Evolutionary conservation across 331 rosid genomes (phyloP), one percentile per base, ranked within the genome.

Genomic region (Malus hybrid): DNA sequence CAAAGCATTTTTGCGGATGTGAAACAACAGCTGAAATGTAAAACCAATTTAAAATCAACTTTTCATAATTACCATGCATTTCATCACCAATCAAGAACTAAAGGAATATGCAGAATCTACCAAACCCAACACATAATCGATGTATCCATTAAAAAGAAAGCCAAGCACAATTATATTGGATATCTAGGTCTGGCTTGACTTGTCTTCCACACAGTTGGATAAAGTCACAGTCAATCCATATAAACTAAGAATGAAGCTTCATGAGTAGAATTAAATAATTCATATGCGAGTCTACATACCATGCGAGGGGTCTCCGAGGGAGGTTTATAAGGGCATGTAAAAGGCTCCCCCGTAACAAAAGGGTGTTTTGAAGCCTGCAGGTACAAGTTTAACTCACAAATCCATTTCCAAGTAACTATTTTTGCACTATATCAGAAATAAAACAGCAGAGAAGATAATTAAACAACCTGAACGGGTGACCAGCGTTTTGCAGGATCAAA

Each of bases 281-380:
- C 11, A 72, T 66, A 75, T 26, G 77, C 42, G 66, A 32, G 79
- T 73, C 62, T 79, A 82, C 96, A 84, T 83, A 95, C 99, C 93
- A 95, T 34, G n/a, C 90, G 93, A 70, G 97, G 97, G 72, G 97
- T 90, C 88, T 95, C 97, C 0, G 77, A 93, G 52, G 93, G 90
- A 85, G 99, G 99, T 48, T 73, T 79, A 73, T 90, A 95, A 26
- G 97, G 99, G 78, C 86, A 82, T 34, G 86, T 95, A 82, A 95
- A 95, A 78, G 99, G 98, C 82, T 92, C 98, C 79, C 99, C 99
- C 2, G 99, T 95, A 57, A 95, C 89, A 86, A 95, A 95, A 81
- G 99, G 99, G 82, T 95, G 99, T 82, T 89, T 92, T 73, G 97
- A 90, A 82, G 99, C 99, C 99, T 95, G 88, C 83, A 84, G 55